Conservation (phyloP, 1,284 basidiomycete species). For the Kwoniella shivajii region DNA sequence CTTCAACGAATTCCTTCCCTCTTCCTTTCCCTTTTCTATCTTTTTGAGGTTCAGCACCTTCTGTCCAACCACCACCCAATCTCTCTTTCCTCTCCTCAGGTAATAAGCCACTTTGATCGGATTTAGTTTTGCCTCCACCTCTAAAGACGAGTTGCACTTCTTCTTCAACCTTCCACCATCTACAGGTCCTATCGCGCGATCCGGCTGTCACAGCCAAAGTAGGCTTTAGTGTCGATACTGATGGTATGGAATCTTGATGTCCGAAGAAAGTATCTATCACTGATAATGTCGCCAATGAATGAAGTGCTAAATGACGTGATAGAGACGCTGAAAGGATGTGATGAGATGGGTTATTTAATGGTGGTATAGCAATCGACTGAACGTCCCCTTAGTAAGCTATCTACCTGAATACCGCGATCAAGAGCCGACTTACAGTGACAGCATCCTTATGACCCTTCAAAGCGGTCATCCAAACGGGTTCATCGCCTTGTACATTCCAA, state of each 20-base stretch:
- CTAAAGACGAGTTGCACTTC: constrained; percentile 95
- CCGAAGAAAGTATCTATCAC: constrained; percentile 97
- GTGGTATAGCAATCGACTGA: constrained; percentile 77
- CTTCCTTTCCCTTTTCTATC: constrained; percentile 54
- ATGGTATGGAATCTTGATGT: constrained; percentile 86
- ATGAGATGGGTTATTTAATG: constrained; percentile 64
- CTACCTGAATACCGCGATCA: background rate
- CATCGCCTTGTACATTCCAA: constrained; percentile 71
- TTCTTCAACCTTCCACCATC: constrained; percentile 97
- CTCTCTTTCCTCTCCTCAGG: constrained; percentile 57
- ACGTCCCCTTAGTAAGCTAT: background rate
- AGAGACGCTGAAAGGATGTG: constrained; percentile 86
- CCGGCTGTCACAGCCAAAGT: constrained; percentile 88
- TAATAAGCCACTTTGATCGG: constrained; percentile 68
- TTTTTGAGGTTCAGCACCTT: constrained; percentile 26
- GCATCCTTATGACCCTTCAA: constrained; percentile 83
- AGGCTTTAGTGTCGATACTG: constrained; percentile 75
- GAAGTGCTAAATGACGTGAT: constrained; percentile 90
- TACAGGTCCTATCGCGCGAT: constrained; percentile 83
- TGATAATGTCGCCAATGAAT: constrained; percentile 80
- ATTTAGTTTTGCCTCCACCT: constrained; percentile 76
- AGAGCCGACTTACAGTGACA: constrained; percentile 67
- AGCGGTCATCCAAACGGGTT: constrained; percentile 70
- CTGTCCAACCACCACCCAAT: constrained; percentile 32
- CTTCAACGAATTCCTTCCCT: constrained; percentile 72